Evolutionary conservation across 441 rosid genomes (phyloP).

Genomic region (Euphorbia schlechtendalii): DNA sequence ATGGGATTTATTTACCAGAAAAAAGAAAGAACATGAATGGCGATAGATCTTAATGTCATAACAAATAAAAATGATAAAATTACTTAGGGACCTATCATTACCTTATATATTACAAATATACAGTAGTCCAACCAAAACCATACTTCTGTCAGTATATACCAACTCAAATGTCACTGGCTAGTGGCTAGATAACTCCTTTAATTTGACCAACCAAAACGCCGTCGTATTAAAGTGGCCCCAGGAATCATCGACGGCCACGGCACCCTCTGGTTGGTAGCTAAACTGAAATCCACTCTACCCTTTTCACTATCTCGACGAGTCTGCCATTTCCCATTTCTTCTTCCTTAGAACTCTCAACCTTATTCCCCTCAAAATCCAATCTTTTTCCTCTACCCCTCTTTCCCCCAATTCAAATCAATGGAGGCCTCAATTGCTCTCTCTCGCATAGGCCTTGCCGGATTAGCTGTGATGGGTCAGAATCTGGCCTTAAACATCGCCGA

Average conservation of each 20-base stretch:
- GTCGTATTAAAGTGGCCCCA: conserved; percentile 5
- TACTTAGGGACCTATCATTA: too few relatives aligned
- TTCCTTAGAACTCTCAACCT: not conserved
- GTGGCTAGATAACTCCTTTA: not conserved
- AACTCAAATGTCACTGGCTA: not conserved
- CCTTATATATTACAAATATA: too few relatives aligned
- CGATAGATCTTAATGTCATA: too few relatives aligned
- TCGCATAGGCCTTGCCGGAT: conserved; percentile 76
- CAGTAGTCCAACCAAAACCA: too few relatives aligned
- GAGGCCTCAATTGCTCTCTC: conserved; percentile 48
- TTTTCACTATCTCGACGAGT: conserved; percentile 59
- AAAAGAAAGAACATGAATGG: too few relatives aligned
- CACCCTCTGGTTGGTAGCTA: conserved; percentile 12
- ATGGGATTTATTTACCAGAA: too few relatives aligned
- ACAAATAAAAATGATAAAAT: too few relatives aligned
- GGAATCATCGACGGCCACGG: conserved; percentile 23
- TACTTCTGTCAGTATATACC: too few relatives aligned
- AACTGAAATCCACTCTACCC: conserved; percentile 21
- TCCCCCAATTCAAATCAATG: conserved; percentile 24
- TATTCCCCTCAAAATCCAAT: not conserved
- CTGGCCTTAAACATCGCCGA: conserved; percentile 86
- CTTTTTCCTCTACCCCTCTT: not conserved
- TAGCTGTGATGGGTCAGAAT: conserved; percentile 97
- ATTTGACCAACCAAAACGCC: not conserved
- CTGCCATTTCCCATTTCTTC: conserved; percentile 30